These are phyloP conservation scores for Stentor roeselii DNA, from an alignment of 73 alveolate genomes.

Conservation along the genomic window DNA sequence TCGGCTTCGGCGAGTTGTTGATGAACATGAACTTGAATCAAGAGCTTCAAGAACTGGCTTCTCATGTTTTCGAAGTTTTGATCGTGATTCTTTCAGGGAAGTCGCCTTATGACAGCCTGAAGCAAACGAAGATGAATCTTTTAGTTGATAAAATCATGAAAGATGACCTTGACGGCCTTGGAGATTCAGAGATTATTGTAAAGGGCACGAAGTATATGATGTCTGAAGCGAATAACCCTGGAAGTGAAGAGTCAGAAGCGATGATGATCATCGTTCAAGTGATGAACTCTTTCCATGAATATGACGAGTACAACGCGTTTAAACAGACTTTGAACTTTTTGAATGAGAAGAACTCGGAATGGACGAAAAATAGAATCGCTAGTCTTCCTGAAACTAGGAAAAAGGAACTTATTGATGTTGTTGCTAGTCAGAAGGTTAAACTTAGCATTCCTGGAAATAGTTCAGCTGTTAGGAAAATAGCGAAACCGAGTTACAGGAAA, in stretches of 20 bases:
- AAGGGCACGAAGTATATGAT: neutral
- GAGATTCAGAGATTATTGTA: constrained; percentile 18
- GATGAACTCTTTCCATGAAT: neutral
- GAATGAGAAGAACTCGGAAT: neutral
- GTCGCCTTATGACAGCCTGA: neutral
- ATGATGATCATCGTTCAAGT: neutral
- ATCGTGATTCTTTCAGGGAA: constrained; percentile 1
- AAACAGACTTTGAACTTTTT: neutral
- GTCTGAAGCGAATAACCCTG: neutral
- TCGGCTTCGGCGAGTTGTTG: neutral
- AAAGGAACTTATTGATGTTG: neutral
- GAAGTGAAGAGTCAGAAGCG: constrained; percentile 20
- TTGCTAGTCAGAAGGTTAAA: neutral
- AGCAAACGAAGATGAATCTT: neutral
- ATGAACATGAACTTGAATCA: neutral
- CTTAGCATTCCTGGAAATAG: constrained; percentile 10
- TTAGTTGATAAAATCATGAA: neutral
- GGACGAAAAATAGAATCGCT: constrained; percentile 2
- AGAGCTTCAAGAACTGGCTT: neutral
- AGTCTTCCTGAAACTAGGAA: neutral
- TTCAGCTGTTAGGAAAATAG: constrained; percentile 26
- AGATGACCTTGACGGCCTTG: neutral
- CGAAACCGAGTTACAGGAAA: constrained; percentile 4
- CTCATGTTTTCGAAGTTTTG: constrained; percentile 16
- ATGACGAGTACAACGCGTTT: constrained; percentile 4